These are phyloP conservation scores for Candida sp. DNA, from an alignment of 1,139 yeast species.

Conservation along the genomic window DNA sequence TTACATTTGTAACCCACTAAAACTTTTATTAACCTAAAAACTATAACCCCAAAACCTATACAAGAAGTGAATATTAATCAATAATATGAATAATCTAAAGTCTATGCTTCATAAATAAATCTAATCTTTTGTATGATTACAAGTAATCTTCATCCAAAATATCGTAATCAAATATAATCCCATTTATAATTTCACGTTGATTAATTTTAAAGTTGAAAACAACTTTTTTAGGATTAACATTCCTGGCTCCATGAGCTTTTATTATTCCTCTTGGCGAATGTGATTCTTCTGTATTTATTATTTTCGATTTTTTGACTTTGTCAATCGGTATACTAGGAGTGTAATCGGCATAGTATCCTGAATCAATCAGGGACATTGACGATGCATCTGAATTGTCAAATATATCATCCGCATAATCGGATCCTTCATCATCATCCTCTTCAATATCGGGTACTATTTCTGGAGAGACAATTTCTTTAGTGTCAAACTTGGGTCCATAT, in stretches of 20 bases:
- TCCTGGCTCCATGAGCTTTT: not conserved
- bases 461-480: not conserved
- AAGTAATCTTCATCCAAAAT: slow-evolving; percentile 31
- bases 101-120: not conserved
- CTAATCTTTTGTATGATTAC: slow-evolving; percentile 1
- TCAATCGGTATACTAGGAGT: not conserved
- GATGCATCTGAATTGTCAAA: slow-evolving; percentile 1
- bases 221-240: slow-evolving; percentile 20
- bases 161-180: slow-evolving; percentile 41
- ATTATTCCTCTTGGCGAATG: slow-evolving; percentile 2
- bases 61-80: not conserved
- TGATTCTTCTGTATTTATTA: slow-evolving; percentile 3
- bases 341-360: slow-evolving; percentile 2
- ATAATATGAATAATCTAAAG: not conserved
- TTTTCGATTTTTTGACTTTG: slow-evolving; percentile 5
- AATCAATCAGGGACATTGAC: slow-evolving; percentile 1
- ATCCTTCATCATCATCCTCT: slow-evolving; percentile 4
- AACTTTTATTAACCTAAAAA: not conserved
- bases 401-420: not conserved
- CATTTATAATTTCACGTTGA: slow-evolving; percentile 42
- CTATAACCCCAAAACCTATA: not conserved
- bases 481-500: slow-evolving; percentile 37
- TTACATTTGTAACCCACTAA: too few relatives aligned
- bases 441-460: not conserved
- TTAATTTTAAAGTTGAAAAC: slow-evolving; percentile 39